Conservation (phyloP, 1,284 basidiomycete species). For the Rugosomyces carneus region DNA sequence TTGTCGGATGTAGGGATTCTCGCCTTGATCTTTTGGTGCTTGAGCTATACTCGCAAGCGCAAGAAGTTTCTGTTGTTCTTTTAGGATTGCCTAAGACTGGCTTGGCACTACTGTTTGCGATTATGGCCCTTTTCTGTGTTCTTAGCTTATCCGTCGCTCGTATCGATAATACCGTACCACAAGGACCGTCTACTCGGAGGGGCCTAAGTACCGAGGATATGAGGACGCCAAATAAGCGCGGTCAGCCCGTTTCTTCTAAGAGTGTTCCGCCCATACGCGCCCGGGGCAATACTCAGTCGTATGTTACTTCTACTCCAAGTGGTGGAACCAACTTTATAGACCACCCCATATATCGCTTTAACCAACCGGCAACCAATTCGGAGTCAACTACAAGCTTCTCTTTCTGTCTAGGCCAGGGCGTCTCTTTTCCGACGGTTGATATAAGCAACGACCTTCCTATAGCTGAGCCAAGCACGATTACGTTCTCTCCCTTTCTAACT, state of each 20-base stretch:
- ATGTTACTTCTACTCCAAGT: background rate
- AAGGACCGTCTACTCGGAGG: background rate
- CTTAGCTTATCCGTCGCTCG: background rate
- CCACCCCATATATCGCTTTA: background rate
- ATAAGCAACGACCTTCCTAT: background rate
- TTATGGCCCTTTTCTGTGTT: too few relatives aligned
- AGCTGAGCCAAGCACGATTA: background rate
- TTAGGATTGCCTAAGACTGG: too few relatives aligned
- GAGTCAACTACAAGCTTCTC: background rate
- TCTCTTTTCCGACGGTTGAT: background rate
- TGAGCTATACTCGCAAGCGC: too few relatives aligned
- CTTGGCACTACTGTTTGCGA: too few relatives aligned
- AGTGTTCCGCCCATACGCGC: background rate
- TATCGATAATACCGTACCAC: background rate
- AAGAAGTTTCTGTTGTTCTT: too few relatives aligned
- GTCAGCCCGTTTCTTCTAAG: background rate
- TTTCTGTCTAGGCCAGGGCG: background rate
- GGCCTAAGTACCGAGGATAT: background rate
- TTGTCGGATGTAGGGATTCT: too few relatives aligned
- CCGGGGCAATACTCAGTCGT: background rate
- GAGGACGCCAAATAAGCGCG: background rate
- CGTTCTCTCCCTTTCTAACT: background rate
- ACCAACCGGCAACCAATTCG: background rate
- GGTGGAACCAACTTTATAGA: background rate
- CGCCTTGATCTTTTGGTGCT: too few relatives aligned